These are phyloP conservation scores for Candida piceae DNA, from an alignment of 805 yeast species.

Conservation along the genomic window DNA sequence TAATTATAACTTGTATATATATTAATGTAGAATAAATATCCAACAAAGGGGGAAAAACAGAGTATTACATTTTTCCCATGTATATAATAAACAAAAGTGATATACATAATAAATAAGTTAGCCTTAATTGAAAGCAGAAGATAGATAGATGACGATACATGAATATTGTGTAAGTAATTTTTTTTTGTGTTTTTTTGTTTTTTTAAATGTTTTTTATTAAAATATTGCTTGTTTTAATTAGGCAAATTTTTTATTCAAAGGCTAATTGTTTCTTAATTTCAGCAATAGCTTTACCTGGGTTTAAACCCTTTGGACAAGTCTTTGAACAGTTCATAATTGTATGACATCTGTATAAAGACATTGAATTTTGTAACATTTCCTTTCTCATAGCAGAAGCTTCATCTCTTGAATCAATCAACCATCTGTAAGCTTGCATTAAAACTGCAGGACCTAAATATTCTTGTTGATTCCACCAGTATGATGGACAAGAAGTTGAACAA, in stretches of 20 bases:
- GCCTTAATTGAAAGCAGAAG: neutral
- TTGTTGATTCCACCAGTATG: constrained; percentile 99
- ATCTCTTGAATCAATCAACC: constrained; percentile 97
- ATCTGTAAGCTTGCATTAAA: constrained; percentile 97
- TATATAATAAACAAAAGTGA: neutral
- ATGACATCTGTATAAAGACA: constrained; percentile 98
- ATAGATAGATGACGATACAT: neutral
- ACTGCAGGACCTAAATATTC: constrained; percentile 99
- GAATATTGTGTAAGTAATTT: neutral
- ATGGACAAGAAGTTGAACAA: constrained; percentile 98
- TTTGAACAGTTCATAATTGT: constrained; percentile 98
- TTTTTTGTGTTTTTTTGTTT: neutral
- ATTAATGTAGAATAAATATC: too few relatives aligned
- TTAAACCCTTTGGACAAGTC: constrained; percentile 98
- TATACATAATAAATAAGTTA: neutral
- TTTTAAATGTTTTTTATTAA: neutral
- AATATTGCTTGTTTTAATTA: neutral
- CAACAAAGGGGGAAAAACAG: too few relatives aligned
- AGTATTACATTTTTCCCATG: too few relatives aligned
- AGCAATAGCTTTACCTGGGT: constrained; percentile 97
- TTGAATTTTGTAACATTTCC: constrained; percentile 89
- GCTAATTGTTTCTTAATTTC: constrained; percentile 94
- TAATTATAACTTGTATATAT: too few relatives aligned
- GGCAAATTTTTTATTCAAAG: constrained; percentile 41
- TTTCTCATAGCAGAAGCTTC: constrained; percentile 78